Conservation (phyloP, 2,329 filamentous ascomycete genomes). For the Neopestalotiopsis sp. region DNA sequence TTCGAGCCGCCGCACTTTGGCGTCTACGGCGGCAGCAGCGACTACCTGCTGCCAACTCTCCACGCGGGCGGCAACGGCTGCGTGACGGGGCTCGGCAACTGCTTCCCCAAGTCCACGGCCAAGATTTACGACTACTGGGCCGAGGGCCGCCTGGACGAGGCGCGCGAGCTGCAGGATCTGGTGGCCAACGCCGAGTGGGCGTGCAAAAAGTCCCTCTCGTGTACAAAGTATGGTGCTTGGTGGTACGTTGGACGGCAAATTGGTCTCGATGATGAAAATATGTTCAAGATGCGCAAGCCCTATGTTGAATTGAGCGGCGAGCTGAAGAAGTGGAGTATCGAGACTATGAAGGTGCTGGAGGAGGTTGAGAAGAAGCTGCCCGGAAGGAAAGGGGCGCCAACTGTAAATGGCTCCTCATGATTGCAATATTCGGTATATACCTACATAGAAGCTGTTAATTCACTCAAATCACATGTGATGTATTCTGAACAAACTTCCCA, state of each 20-base stretch:
- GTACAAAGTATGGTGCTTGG: constrained; percentile 52
- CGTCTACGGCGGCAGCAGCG: constrained; percentile 48
- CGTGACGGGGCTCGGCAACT: constrained; percentile 51
- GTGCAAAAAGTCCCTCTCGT: constrained; percentile 52
- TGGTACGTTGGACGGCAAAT: constrained; percentile 44
- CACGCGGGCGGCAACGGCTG: constrained; percentile 45
- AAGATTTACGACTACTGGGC: constrained; percentile 47
- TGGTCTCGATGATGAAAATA: constrained; percentile 39
- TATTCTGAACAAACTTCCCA: no score
- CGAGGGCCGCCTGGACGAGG: constrained; percentile 42
- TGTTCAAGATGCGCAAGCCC: constrained; percentile 48
- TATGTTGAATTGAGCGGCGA: constrained; percentile 44
- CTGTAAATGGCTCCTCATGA: neutral
- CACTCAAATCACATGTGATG: neutral
- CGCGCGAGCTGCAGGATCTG: constrained; percentile 43
- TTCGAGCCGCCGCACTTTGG: constrained; percentile 44
- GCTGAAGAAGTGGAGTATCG: constrained; percentile 46
- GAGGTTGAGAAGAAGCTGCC: constrained; percentile 33
- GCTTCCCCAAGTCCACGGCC: constrained; percentile 49
- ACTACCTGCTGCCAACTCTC: constrained; percentile 47
- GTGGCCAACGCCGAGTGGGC: constrained; percentile 55
- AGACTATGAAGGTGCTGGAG: constrained; percentile 43
- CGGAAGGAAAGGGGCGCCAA: constrained; percentile 6
- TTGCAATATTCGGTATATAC: neutral
- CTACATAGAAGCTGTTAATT: neutral